Evolutionary conservation across 2,329 filamentous ascomycete species (phyloP).

Genomic region (Gnomoniopsis sp.): DNA sequence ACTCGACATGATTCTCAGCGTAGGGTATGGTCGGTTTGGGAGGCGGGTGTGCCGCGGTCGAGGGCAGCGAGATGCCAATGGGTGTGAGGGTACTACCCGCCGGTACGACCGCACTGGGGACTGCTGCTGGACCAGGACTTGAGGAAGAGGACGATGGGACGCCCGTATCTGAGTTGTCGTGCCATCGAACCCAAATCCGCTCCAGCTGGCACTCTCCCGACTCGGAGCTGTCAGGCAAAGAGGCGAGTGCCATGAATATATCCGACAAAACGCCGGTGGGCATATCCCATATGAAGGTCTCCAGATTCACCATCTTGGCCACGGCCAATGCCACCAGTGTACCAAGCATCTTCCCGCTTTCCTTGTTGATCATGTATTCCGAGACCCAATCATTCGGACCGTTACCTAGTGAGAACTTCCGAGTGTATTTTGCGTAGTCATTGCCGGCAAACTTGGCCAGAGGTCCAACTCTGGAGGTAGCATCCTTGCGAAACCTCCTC

Average conservation of each 20-base stretch:
- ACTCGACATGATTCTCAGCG: constrained; percentile 62
- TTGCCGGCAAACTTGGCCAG: constrained; percentile 42
- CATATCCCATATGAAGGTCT: constrained; percentile 87
- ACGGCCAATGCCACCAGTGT: constrained; percentile 76
- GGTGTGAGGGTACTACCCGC: constrained; percentile 37
- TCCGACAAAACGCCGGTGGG: constrained; percentile 78
- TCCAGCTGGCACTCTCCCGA: constrained; percentile 63
- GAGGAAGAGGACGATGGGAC: constrained; percentile 30
- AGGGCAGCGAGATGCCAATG: constrained; percentile 36
- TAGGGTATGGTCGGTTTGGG: constrained; percentile 41
- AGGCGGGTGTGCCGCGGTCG: constrained; percentile 27
- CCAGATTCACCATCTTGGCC: constrained; percentile 77
- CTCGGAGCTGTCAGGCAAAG: constrained; percentile 59
- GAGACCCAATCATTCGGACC: constrained; percentile 74
- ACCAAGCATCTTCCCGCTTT: constrained; percentile 85
- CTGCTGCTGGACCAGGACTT: constrained; percentile 21
- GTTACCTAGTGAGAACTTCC: constrained; percentile 83
- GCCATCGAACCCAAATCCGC: constrained; percentile 77
- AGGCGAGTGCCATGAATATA: constrained; percentile 75
- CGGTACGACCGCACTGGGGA: constrained; percentile 24
- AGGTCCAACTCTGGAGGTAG: constrained; percentile 17
- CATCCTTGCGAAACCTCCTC: constrained; percentile 30
- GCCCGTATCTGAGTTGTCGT: constrained; percentile 62
- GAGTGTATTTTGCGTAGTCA: constrained; percentile 73
- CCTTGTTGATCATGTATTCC: constrained; percentile 78